Evolutionary conservation across 768 basidiomycete genomes (phyloP).

Genomic region (Kwoniella sp.): DNA sequence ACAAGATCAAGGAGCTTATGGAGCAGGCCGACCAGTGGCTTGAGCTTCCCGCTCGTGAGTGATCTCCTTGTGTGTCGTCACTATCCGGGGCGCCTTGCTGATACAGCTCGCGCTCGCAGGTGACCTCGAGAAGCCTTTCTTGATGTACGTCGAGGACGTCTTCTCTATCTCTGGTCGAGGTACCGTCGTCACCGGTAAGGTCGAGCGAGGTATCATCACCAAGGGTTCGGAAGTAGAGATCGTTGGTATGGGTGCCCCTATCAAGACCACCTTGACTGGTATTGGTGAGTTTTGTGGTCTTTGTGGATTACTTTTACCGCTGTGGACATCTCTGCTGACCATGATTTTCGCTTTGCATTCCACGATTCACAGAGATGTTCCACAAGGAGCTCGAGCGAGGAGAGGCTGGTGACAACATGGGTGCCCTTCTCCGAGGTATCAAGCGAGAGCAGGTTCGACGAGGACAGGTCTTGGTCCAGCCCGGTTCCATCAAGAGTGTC

Average conservation of each 20-base stretch:
- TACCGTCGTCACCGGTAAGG: constrained; percentile 93
- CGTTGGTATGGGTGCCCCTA: constrained; percentile 73
- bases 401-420: constrained; percentile 99
- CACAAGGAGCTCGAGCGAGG: constrained; percentile 98
- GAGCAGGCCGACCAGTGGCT: constrained; percentile 91
- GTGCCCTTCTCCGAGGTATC: constrained; percentile 89
- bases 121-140: constrained; percentile 96
- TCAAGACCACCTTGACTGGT: constrained; percentile 94
- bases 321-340: too few species aligned
- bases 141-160: constrained; percentile 91
- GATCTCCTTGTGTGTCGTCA: not conserved
- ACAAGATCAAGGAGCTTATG: constrained; percentile 79
- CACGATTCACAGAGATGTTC: constrained; percentile 80
- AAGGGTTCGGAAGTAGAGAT: constrained; percentile 95
- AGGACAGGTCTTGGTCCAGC: constrained; percentile 85
- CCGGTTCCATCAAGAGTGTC: constrained; percentile 88
- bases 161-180: constrained; percentile 99
- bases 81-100: constrained; percentile 2
- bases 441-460: constrained; percentile 95
- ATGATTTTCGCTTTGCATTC: not conserved
- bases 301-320: too few species aligned
- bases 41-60: constrained; percentile 83
- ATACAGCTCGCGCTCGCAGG: constrained; percentile 59
- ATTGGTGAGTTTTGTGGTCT: constrained; percentile 64
- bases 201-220: constrained; percentile 85